These are phyloP conservation scores for Globisporangium alternatum DNA, from an alignment of 352 stramenopile genomes.

Conservation along the genomic window DNA sequence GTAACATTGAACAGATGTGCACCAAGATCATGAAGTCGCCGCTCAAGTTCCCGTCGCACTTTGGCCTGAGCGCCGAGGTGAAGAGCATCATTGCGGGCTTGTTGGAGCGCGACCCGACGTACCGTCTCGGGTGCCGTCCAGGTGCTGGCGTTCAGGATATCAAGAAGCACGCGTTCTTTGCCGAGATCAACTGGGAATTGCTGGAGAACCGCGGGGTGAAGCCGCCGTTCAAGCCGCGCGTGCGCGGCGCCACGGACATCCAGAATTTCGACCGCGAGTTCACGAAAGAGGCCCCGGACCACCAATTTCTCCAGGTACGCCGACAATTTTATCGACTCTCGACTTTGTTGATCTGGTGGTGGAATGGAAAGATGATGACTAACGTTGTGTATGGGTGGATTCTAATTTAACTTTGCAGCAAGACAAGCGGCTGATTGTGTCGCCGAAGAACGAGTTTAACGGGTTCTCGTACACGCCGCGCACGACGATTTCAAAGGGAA, in stretches of 20 bases:
- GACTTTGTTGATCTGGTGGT: slow-evolving; percentile 5
- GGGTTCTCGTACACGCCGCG: slow-evolving; percentile 78
- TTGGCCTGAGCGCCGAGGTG: slow-evolving; percentile 65
- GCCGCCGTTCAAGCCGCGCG: slow-evolving; percentile 85
- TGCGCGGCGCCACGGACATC: slow-evolving; percentile 75
- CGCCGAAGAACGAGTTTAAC: slow-evolving; percentile 84
- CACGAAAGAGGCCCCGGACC: slow-evolving; percentile 78
- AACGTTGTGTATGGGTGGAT: slow-evolving; percentile 2
- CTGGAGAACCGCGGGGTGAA: slow-evolving; percentile 71
- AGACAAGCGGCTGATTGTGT: slow-evolving; percentile 67
- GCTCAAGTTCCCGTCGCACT: slow-evolving; percentile 86
- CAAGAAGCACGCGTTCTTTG: slow-evolving; percentile 81
- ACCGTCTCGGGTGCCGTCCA: slow-evolving; percentile 68
- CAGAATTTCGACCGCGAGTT: slow-evolving; percentile 90
- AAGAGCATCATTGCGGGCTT: slow-evolving; percentile 80
- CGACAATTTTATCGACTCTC: background rate
- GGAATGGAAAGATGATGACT: background rate
- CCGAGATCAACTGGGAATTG: slow-evolving; percentile 69
- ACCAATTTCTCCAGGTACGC: slow-evolving; percentile 59
- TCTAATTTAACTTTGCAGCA: slow-evolving; percentile 34
- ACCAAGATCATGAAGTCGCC: slow-evolving; percentile 89
- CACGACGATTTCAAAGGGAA: slow-evolving; percentile 19
- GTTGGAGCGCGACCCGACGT: slow-evolving; percentile 65
- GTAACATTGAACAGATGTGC: slow-evolving; percentile 91
- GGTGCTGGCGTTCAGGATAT: slow-evolving; percentile 69